phyloP scores from a whole-genome alignment of 257 asterid genomes.

The Rauvolfia tetraphylla region DNA sequence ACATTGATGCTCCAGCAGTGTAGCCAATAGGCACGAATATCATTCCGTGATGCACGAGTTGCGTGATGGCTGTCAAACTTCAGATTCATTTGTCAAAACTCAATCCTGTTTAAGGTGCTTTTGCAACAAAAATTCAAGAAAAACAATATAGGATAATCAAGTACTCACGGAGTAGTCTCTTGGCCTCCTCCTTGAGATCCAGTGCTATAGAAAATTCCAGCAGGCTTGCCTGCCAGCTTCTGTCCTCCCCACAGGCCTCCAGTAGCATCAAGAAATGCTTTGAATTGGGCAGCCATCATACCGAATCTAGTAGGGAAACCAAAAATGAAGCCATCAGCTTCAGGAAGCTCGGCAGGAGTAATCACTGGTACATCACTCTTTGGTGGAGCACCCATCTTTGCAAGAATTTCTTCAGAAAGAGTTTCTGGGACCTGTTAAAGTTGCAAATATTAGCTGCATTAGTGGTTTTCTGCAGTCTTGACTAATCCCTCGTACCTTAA shows the following conservation, averaged over 20 bases:
- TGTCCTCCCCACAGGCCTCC: slow-evolving; percentile 50
- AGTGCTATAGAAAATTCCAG: slow-evolving; percentile 49
- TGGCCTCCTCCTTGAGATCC: slow-evolving; percentile 64
- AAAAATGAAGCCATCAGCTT: slow-evolving; percentile 49
- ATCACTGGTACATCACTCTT: slow-evolving; percentile 44
- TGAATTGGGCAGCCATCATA: slow-evolving; percentile 55
- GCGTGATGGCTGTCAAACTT: slow-evolving; percentile 65
- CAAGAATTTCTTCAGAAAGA: slow-evolving; percentile 42
- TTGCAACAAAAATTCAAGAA: background rate
- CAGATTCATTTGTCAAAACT: background rate
- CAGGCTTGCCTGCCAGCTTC: slow-evolving; percentile 53
- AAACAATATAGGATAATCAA: background rate
- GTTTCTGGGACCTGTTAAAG: slow-evolving; percentile 45
- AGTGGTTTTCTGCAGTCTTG: background rate
- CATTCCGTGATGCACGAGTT: slow-evolving; percentile 63
- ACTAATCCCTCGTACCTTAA: background rate
- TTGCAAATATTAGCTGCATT: background rate
- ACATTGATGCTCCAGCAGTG: slow-evolving; percentile 63
- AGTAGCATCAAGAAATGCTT: slow-evolving; percentile 48
- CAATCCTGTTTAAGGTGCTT: background rate
- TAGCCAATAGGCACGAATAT: slow-evolving; percentile 63
- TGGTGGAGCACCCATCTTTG: slow-evolving; percentile 38
- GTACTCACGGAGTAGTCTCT: slow-evolving; percentile 47
- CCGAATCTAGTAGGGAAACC: slow-evolving; percentile 54
- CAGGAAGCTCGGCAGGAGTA: slow-evolving; percentile 34